Evolutionary conservation across 2,329 filamentous ascomycete species (phyloP), one percentile per base, ranked within the genome.

Genomic region (Aspergillus sojae): DNA sequence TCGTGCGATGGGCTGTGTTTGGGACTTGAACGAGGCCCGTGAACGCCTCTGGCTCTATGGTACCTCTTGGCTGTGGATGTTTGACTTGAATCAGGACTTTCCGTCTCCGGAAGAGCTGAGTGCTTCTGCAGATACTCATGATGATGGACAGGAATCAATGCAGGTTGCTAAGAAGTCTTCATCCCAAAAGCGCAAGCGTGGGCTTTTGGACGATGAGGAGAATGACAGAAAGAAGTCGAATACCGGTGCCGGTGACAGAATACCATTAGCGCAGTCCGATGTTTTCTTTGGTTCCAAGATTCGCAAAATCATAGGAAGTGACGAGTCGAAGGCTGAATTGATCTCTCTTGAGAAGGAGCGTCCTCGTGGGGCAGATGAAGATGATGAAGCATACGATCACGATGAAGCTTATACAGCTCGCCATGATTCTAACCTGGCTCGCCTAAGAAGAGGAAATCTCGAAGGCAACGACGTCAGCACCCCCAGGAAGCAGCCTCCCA

Each of bases 31-130:
- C 32, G 74, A 75, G 32, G 68, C 69, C 9, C 79, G 80, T n/a
- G 82, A 88, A 54, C 86, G 94, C 16, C 79, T 94, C 9, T 98
- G 94, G 93, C 80, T 98, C 23, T 97, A 96, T 72, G 94, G 94
- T 7, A 86, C 88, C 46, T 89, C 87, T 1, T 98, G 93, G 85
- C 78, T 99, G 28, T 93, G 92, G 80, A 98, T 98, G 94, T 87
- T 99, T 64, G 93, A 98, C 75, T 81, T 96, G 34, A 86, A 86
- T 23, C 85, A 86, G 71, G 90, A 97, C 75, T 84, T 95, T 56
- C 75, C 80, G 0, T 74, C 78, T 11, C 71, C 77, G 4, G 77
- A 76, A 28, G 73, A 73, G 34, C 65, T 68, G 7, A 65, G 64
- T 46, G 69, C 68, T 12, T 68, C 60, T 21, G 67, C 70, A 7